phyloP scores from a whole-genome alignment of 495 filamentous ascomycete genomes.

The Penicillium canescens region DNA sequence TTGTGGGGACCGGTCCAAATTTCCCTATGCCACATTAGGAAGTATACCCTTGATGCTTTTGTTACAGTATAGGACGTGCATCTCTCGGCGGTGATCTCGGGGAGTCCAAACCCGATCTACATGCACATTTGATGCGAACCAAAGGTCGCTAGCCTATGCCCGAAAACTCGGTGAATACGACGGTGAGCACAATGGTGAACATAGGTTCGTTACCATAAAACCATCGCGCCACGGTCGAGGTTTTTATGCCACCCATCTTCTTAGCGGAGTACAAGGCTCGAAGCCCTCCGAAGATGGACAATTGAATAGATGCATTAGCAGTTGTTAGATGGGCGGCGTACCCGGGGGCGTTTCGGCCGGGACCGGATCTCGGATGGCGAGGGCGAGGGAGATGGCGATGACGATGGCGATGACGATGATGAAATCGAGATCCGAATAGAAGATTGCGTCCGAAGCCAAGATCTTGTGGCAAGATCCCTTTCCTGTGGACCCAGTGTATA shows the following conservation, averaged over 20 bases:
- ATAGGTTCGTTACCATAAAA: no score
- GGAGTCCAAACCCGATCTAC: no score
- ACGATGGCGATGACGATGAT: not conserved
- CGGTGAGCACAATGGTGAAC: no score
- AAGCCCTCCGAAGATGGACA: not conserved
- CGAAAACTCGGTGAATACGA: no score
- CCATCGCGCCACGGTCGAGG: no score
- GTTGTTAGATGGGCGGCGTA: not conserved
- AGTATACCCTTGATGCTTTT: not conserved
- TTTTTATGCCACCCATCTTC: not conserved
- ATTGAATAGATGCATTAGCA: not conserved
- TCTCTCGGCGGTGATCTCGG: not conserved
- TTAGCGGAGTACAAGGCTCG: not conserved
- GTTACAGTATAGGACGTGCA: not conserved
- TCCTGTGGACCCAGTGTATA: no score
- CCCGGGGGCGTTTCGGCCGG: slow-evolving; percentile 1
- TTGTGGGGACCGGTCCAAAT: not conserved
- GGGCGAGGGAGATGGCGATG: not conserved
- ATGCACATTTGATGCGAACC: no score
- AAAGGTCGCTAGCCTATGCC: no score
- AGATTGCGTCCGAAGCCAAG: no score
- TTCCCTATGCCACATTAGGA: not conserved
- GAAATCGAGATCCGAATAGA: not conserved
- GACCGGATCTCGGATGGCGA: slow-evolving; percentile 7
- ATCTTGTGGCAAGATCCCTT: no score